Base-by-base conservation (phyloP, 495 filamentous ascomycete species). In the Podospora sp. region DNA sequence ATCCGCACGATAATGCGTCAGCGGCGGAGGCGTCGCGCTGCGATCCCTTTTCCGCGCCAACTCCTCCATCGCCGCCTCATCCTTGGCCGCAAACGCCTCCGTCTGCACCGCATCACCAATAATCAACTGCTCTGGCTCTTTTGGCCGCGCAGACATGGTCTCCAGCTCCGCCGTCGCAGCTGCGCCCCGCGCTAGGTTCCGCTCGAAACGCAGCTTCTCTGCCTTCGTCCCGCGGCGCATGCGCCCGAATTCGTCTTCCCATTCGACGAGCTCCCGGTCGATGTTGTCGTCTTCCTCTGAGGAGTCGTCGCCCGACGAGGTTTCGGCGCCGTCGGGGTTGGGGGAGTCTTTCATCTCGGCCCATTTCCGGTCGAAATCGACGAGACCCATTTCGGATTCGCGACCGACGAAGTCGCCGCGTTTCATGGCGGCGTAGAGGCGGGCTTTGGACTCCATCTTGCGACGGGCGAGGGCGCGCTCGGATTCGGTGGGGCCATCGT, bases 361-460 rank as follows among this genome's bases (percentile, higher is more conserved):
- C 92, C 94, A 97, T 78, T 98, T 99, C 52, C 88, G 82, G 78
- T 97, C 94, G 73, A 98, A 99, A 80, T 99, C 95, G 0, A 99
- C 89, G 22, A 94, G 79, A 78, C 86, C 71, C 84, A 85, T 60
- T 78, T 80, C 29, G 8, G 29, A 33, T 33, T 33, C 73, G 80
- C 83, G 67, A 77, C 83, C 77, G 60, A 83, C 84, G 78, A 80
- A 87, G 67, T 86, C 92, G 65, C 85, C 91, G 65, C 89, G 81
- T 77, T 94, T 94, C 89, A 99, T 87, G 56, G 90, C 87, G 0
- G 89, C 86, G 77, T 99, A 99, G 21, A 93, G 73, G 4, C 89
- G 85, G 52, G 89, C 92, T 77, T 99, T 99, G 77, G 92, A 88
- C 69, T 93, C 88, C 89, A 99, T 90, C 62, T 87, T 90, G 55